Evolutionary conservation across 257 asterid genomes (phyloP), one percentile per base, ranked within the genome.

Genomic region (Lithospermum erythrorhizon): DNA sequence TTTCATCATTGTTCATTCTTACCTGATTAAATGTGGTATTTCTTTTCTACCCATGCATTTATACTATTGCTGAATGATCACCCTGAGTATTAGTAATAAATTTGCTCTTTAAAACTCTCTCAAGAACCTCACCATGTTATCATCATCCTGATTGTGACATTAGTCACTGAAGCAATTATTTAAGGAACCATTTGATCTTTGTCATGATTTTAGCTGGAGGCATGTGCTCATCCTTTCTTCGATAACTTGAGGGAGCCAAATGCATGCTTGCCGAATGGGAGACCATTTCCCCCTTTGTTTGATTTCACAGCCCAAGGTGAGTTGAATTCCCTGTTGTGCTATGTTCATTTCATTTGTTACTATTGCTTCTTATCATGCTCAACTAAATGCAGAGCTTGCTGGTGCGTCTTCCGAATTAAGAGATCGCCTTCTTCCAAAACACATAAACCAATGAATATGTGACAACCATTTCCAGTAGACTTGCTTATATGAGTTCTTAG

Each of bases 151-250:
- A 27, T 0, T 27, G 6, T 27, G 32, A 27, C 4, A 3, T 27
- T 27, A 27, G 32, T 1, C 0, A 27, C 6, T 27, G 6, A 27
- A 27, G 32, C 32, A 27, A 27, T n/a, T n/a, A 3, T 27, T 27
- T 5, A 27, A 27, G 32, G 18, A 11, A 27, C 24, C 56, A 22
- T 22, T 20, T 53, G 37, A 73, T 54, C 9, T 53, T 51, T 57
- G 24, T 49, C 2, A 62, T 21, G 5, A 67, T 61, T 55, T 61
- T 73, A 89, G 97, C 73, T 90, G 89, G 97, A 90, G 77, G 97
- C 96, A 22, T 83, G 91, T 78, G 91, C 97, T 35, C 97, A 90
- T 72, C 90, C 95, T 3, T 87, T 90, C 77, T 90, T 87, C 27
- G 94, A 90, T 37, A 70, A 69, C 61, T 66, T 90, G 58, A 82